Conservation (phyloP, 805 yeast genomes). For the Kodamaea neixiangensis region DNA sequence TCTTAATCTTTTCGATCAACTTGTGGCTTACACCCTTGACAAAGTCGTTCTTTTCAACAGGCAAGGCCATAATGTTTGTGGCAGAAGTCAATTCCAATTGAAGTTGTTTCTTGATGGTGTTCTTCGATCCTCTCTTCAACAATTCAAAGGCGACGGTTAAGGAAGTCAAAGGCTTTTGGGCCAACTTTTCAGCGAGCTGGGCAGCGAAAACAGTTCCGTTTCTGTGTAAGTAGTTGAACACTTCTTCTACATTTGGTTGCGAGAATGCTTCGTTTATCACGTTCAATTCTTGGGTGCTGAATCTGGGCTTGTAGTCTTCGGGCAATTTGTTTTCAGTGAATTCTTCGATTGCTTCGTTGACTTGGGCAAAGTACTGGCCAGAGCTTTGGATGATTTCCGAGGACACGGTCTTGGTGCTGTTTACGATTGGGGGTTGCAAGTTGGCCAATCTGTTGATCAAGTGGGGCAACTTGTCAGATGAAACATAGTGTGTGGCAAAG, state of each 20-base stretch:
- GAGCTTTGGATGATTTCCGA: slow-evolving; percentile 23
- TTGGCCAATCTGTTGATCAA: slow-evolving; percentile 67
- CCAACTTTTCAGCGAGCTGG: slow-evolving; percentile 54
- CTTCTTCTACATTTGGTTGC: slow-evolving; percentile 51
- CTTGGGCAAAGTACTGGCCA: slow-evolving; percentile 52
- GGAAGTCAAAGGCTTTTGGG: slow-evolving; percentile 75
- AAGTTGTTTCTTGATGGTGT: slow-evolving; percentile 65
- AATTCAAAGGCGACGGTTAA: slow-evolving; percentile 70
- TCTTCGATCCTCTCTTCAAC: slow-evolving; percentile 58
- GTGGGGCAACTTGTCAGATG: slow-evolving; percentile 60
- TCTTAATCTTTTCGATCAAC: slow-evolving; percentile 59
- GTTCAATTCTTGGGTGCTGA: slow-evolving; percentile 53
- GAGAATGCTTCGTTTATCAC: slow-evolving; percentile 72
- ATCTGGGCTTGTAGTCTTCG: slow-evolving; percentile 57
- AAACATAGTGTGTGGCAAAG: slow-evolving; percentile 87
- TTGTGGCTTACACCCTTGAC: slow-evolving; percentile 67
- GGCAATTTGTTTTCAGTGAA: slow-evolving; percentile 68
- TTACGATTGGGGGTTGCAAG: slow-evolving; percentile 47
- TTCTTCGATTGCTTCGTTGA: slow-evolving; percentile 77
- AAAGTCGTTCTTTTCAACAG: slow-evolving; percentile 57
- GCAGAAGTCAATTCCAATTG: slow-evolving; percentile 76
- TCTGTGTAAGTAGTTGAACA: slow-evolving; percentile 51
- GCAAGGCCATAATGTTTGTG: slow-evolving; percentile 62
- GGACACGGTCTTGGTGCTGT: slow-evolving; percentile 29
- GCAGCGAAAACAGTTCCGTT: slow-evolving; percentile 69